Percentiles rank a stretch among this genome's conserved stretches.
These are phyloP conservation scores for Cryptosporidium sp. DNA, from an alignment of 169 alveolate species.

Conservation along the genomic window DNA sequence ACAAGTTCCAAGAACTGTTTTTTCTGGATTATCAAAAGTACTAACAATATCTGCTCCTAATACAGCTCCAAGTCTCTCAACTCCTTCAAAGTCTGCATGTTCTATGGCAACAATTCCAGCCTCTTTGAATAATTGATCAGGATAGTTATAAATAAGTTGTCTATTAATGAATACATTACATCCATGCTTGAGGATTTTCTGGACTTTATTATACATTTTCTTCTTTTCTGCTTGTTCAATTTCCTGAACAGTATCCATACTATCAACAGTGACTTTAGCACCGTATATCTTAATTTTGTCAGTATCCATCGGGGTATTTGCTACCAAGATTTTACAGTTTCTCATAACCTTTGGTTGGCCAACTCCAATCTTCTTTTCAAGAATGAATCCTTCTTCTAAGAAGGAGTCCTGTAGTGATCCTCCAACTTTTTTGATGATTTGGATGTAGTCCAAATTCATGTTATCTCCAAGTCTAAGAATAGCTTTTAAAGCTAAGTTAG, in stretches of 20 bases:
- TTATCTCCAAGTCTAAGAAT: constrained; percentile 93
- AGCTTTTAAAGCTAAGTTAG: constrained; percentile 97
- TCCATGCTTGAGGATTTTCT: constrained; percentile 94
- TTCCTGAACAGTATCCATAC: constrained; percentile 97
- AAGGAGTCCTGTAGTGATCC: constrained; percentile 96
- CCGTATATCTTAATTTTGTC: constrained; percentile 99
- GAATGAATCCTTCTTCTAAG: constrained; percentile 98
- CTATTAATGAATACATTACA: constrained; percentile 99
- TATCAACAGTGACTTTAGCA: constrained; percentile 96
- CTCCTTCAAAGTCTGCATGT: constrained; percentile 99
- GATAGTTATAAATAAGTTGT: constrained; percentile 98
- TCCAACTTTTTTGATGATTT: constrained; percentile 97
- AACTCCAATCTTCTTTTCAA: constrained; percentile 96
- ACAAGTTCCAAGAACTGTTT: constrained; percentile 94
- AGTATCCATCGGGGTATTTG: constrained; percentile 99
- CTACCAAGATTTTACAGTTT: constrained; percentile 93
- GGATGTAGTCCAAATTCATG: constrained; percentile 89
- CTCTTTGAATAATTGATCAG: constrained; percentile 96
- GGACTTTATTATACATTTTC: constrained; percentile 97
- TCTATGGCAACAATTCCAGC: constrained; percentile 98
- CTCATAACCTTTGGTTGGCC: constrained; percentile 93
- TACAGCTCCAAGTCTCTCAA: constrained; percentile 99
- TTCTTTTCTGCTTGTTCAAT: constrained; percentile 97
- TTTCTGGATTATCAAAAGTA: constrained; percentile 97
- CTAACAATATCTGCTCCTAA: constrained; percentile 98